phyloP scores from a whole-genome alignment of 306 rosid species.

The Acacia melanoxylon region DNA sequence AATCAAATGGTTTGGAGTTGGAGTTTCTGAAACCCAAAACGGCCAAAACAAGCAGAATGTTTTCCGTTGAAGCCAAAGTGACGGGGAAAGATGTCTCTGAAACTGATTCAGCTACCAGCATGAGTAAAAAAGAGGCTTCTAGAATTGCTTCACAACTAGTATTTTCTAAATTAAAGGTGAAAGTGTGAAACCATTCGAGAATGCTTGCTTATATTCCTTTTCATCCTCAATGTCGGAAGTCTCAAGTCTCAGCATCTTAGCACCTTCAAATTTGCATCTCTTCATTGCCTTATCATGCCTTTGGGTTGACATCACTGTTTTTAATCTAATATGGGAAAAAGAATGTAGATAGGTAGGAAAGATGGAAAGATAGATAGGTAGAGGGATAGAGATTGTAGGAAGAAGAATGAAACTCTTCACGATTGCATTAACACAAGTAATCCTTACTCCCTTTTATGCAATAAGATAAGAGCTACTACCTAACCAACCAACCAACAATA shows the following conservation, averaged over 20 bases:
- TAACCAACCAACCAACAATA: neutral
- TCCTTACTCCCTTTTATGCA: neutral
- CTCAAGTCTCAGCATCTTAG: constrained; percentile 11
- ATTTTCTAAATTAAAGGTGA: constrained; percentile 59
- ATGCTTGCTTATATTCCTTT: constrained; percentile 26
- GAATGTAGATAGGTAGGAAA: neutral
- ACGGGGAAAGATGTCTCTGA: constrained; percentile 38
- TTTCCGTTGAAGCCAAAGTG: constrained; percentile 56
- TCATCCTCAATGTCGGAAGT: neutral
- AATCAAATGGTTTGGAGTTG: constrained; percentile 48
- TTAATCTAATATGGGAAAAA: neutral
- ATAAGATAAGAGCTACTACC: neutral
- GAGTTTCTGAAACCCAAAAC: constrained; percentile 28
- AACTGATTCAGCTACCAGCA: constrained; percentile 48
- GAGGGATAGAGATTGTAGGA: neutral
- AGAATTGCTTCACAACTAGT: constrained; percentile 56
- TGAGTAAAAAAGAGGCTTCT: constrained; percentile 57
- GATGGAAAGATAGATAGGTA: neutral
- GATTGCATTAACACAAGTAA: neutral
- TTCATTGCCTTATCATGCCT: neutral
- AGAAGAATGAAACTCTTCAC: neutral
- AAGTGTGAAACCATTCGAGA: neutral
- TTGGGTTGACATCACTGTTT: neutral
- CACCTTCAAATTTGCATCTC: constrained; percentile 18
- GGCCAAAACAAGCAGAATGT: constrained; percentile 41